These are phyloP conservation scores for Mucor indicus DNA, from an alignment of 371 early-diverging fungal species.

Conservation along the genomic window DNA sequence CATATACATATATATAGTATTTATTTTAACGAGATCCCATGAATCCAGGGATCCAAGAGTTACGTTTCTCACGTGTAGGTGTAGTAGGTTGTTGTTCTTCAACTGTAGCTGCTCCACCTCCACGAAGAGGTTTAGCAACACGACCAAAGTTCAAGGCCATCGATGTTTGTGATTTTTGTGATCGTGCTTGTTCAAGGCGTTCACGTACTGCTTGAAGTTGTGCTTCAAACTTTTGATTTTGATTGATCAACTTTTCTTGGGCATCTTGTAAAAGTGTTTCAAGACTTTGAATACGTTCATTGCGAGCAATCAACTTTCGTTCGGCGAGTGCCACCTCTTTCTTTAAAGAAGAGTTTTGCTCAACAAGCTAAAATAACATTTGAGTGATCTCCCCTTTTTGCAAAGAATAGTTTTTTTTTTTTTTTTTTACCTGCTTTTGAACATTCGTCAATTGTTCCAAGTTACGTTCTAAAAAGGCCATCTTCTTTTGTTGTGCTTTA, in stretches of 20 bases:
- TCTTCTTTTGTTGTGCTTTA: constrained; percentile 88
- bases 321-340: constrained; percentile 89
- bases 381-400: not conserved
- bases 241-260: constrained; percentile 69
- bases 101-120: constrained; percentile 61
- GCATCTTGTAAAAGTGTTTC: constrained; percentile 84
- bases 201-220: constrained; percentile 74
- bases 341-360: constrained; percentile 91
- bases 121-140: constrained; percentile 91
- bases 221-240: constrained; percentile 83
- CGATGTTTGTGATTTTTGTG: constrained; percentile 48
- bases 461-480: constrained; percentile 93
- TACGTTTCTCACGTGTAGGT: constrained; percentile 22
- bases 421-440: constrained; percentile 73
- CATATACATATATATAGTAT: too few relatives aligned
- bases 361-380: constrained; percentile 64
- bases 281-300: constrained; percentile 90
- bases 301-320: constrained; percentile 85
- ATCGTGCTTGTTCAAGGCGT: constrained; percentile 69
- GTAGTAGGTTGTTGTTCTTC: constrained; percentile 4
- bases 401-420: constrained; percentile 47
- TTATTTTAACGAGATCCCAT: constrained; percentile 35
- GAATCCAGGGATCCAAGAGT: constrained; percentile 41
- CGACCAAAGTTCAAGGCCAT: constrained; percentile 70
- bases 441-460: constrained; percentile 92